Evolutionary conservation across 306 rosid species (phyloP).

Genomic region (Canavalia ensiformis): DNA sequence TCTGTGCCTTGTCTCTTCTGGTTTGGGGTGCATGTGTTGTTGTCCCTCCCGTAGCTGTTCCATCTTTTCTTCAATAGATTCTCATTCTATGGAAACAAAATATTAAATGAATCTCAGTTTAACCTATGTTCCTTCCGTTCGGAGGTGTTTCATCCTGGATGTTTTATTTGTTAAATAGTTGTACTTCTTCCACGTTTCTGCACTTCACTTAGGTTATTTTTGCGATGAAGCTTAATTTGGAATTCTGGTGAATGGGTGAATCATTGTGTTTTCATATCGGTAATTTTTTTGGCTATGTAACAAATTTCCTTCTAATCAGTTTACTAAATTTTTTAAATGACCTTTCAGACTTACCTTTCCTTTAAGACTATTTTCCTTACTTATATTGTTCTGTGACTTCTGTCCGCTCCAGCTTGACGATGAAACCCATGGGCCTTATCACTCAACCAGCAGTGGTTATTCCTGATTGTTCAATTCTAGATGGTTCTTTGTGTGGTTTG

Average conservation of each 20-base stretch:
- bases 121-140: not conserved
- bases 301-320: not conserved
- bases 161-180: not conserved
- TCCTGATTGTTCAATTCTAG: constrained; percentile 23
- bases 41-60: not conserved
- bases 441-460: not conserved
- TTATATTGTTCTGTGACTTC: not conserved
- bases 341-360: not conserved
- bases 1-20: not conserved
- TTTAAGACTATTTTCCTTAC: constrained; percentile 7
- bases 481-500: constrained; percentile 10
- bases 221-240: constrained; percentile 9
- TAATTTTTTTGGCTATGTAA: constrained; percentile 2
- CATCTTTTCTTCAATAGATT: not conserved
- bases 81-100: not conserved
- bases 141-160: not conserved
- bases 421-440: constrained; percentile 9
- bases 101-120: constrained; percentile 20
- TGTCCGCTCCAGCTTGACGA: not conserved
- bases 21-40: not conserved
- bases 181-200: not conserved
- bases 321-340: not conserved
- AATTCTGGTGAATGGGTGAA: constrained; percentile 24
- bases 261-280: not conserved
- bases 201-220: constrained; percentile 1